Evolutionary conservation across 768 basidiomycete genomes (phyloP), one percentile per base, ranked within the genome.

Genomic region (Phylloporus sp.): DNA sequence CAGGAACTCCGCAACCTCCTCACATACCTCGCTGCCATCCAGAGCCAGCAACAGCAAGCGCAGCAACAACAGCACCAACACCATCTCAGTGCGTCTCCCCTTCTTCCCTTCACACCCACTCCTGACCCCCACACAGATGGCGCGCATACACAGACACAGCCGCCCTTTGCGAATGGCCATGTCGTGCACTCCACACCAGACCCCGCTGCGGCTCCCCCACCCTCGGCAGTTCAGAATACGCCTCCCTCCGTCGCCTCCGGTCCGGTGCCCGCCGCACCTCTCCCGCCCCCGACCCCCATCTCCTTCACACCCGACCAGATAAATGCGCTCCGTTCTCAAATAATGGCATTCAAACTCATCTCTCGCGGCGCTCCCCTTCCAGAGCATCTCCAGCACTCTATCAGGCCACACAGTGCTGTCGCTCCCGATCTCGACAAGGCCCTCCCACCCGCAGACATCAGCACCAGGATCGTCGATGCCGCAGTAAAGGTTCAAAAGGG

Each of bases 221-320:
- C 55, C 35, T 48, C 59, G n/a, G 53, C 63, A 13, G 49, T 58
- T 0, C 61, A 69, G 24, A 59, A 73, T 49, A 37, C 58, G 64
- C 23, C 66, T 5, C 44, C 55, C 5, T 70, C 77, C 33, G 63
- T 79, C 44, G 65, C 73, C 11, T 70, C 76, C 6, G 81, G 79
- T 35, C 75, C 82, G 11, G 59, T 72, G 1, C 79, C 75, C 39
- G 51, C 75, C 11, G 69, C 73, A 31, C 79, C 79, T 11, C 64
- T 72, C 17, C 71, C 77, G n/a, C 77, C 84, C 3, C 74, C 79
- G 23, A 84, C 86, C 0, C 85, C 88, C 31, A 80, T 90, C 24
- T 84, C 86, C 5, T 91, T 94, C 60, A 84, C 86, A 5, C 69
- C 63, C 0, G 84, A 86, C 49, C 90, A 90, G 58, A 81, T 90